Evolutionary conservation across 139 green algal species (phyloP), one percentile per base, ranked within the genome.

Genomic region (Penium margaritaceum): DNA sequence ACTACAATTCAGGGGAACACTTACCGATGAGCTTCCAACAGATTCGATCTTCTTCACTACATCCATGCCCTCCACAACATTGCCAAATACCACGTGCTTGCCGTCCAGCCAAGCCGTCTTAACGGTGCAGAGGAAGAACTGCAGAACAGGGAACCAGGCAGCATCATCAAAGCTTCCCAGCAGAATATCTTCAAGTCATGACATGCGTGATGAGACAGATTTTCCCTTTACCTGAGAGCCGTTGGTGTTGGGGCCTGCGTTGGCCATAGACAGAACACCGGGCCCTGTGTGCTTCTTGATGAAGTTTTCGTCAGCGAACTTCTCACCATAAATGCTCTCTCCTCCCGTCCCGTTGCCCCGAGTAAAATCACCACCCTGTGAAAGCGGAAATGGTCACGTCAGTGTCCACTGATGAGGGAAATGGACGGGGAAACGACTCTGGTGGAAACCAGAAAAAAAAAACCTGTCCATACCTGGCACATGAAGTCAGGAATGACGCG

Each of bases 31-130:
- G 38, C 46, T 71, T 62, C 94, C 94, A 6, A 89, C 21, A 0
- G 72, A 83, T 84, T 99, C 94, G 34, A 99, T 83, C 81, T 92
- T 90, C 58, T 88, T 84, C 55, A 97, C 91, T 5, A 97, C 78
- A 67, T 96, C 90, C 92, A 96, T 95, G 71, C 92, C 93, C 63
- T 96, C 87, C 12, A 96, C 58, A 0, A 96, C 90, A 67, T 94
- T 90, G 51, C 93, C 93, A 77, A 98, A 98, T 21, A 98, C 93
- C 6, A 95, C 88, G 74, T 97, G 92, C 54, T 74, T 83, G 21
- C 83, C 83, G 39, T 87, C 81, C 62, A 88, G 69, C 82, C 82
- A 87, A 1, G 71, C 43, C 5, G 83, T 87, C 39, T 77, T 72
- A 6, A 74, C 74, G 14, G 82, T 87, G 55, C 57, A 79, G 7